Evolutionary conservation across 75 land plant genomes (phyloP).

Genomic region (Picea sitchensis): DNA sequence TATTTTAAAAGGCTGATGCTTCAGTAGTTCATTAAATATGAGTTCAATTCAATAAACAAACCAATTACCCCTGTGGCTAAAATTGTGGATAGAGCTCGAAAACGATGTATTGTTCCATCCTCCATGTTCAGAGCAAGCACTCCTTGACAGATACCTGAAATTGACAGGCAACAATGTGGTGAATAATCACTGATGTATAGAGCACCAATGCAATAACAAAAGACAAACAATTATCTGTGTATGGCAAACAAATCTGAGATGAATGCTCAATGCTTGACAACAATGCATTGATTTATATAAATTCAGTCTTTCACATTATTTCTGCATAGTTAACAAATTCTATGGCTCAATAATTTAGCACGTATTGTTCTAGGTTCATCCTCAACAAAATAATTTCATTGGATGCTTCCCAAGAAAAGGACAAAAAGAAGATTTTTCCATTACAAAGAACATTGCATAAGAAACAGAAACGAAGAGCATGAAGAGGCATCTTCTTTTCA

Average conservation of each 20-base stretch:
- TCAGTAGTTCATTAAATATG: too few relatives aligned
- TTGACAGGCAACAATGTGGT: background rate
- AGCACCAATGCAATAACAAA: background rate
- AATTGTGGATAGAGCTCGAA: constrained; percentile 77
- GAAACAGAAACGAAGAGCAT: too few relatives aligned
- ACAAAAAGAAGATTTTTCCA: too few relatives aligned
- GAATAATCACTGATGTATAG: background rate
- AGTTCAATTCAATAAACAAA: background rate
- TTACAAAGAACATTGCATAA: too few relatives aligned
- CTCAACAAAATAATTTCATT: too few relatives aligned
- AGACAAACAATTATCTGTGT: background rate
- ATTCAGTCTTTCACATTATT: too few relatives aligned
- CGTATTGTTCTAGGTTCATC: too few relatives aligned
- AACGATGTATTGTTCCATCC: constrained; percentile 92
- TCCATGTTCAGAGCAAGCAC: constrained; percentile 96
- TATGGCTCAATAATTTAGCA: too few relatives aligned
- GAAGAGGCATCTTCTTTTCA: too few relatives aligned
- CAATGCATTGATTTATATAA: background rate
- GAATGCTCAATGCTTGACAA: background rate
- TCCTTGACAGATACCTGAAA: constrained; percentile 83
- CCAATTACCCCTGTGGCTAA: constrained; percentile 89
- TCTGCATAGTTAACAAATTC: too few relatives aligned
- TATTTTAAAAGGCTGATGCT: too few relatives aligned
- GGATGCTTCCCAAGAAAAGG: too few relatives aligned
- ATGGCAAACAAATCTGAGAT: background rate